Base-by-base conservation (phyloP, 768 basidiomycete genomes). In the Xanthoconium stramineum region DNA sequence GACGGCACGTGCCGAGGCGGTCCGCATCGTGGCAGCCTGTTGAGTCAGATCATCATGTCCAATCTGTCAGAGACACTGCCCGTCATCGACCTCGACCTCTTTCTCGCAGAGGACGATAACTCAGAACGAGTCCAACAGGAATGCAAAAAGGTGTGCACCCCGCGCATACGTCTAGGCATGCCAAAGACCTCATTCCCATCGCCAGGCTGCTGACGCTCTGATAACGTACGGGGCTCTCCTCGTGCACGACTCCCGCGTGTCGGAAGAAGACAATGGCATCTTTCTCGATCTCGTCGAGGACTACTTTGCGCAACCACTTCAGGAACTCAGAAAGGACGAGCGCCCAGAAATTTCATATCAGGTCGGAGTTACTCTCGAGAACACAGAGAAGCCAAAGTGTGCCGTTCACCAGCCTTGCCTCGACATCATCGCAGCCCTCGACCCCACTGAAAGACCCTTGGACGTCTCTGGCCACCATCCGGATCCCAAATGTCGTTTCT, bases 401-500 rank as follows among this genome's bases (percentile, higher is more conserved):
- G 89, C 91, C 5, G 85, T 83, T 11, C 82, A 94, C 65, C 86
- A 89, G 47, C 84, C 89, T 12, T 98, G 95, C 67, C 78, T 91
- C 40, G 76, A 77, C 39, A 78, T 98, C 56, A 98, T 98, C 61
- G 81, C 82, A 49, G 75, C 76, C 3, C 78, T 98, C 24, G 89
- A 89, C 37, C 85, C 86, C 3, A 72, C 80, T 0, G 91, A 98
- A 65, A 74, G 95, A 32, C 95, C 95, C 8, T 71, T 98, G 49
- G 95, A 98, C 70, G 85, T 91, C 54, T 77, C 78, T 29, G 87
- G 79, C 7, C 88, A 91, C 59, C 78, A 82, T 8, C 91, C 93
- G 2, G 95, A 98, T 70, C 95, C 95, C 0, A 98, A 98, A 72
- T 96, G 92, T 69, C 81, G 95, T 59, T 97, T 93, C 76, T 94